phyloP scores from a whole-genome alignment of 768 basidiomycete species.

The Macrolepiota albuminosa region DNA sequence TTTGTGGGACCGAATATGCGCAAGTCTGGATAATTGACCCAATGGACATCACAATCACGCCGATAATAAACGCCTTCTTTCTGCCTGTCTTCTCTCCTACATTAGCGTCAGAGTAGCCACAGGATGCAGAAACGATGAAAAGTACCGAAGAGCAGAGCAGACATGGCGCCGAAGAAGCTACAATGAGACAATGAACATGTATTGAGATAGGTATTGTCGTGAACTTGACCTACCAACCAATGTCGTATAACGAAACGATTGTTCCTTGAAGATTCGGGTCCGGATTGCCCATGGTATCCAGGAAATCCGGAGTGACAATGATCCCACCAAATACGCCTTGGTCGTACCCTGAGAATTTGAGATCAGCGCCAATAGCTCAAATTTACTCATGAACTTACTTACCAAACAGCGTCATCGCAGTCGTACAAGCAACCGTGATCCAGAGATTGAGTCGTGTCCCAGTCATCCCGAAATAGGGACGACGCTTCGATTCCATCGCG shows the following conservation, averaged over 20 bases:
- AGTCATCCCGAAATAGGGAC: slow-evolving; percentile 40
- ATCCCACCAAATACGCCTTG: slow-evolving; percentile 52
- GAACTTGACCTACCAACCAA: slow-evolving; percentile 33
- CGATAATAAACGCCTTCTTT: slow-evolving; percentile 44
- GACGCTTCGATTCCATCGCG: slow-evolving; percentile 7
- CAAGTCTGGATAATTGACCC: slow-evolving; percentile 48
- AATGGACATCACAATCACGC: slow-evolving; percentile 47
- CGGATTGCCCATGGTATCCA: slow-evolving; percentile 44
- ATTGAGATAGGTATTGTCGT: background rate
- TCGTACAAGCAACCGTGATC: slow-evolving; percentile 46
- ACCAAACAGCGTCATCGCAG: slow-evolving; percentile 50
- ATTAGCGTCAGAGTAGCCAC: background rate
- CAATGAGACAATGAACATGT: background rate
- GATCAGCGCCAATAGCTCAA: background rate
- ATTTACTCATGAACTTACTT: slow-evolving; percentile 3
- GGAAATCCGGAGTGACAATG: slow-evolving; percentile 42
- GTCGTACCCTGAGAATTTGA: slow-evolving; percentile 34
- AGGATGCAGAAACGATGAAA: background rate
- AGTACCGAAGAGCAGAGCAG: slow-evolving; percentile 35
- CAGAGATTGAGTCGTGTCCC: slow-evolving; percentile 40
- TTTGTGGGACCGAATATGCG: slow-evolving; percentile 38
- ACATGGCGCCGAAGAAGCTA: slow-evolving; percentile 43
- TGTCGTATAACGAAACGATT: slow-evolving; percentile 48
- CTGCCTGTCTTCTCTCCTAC: slow-evolving; percentile 38
- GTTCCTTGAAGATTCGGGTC: slow-evolving; percentile 40